Evolutionary conservation across 2,329 filamentous ascomycete species (phyloP), one percentile per base, ranked within the genome.

Genomic region (Sodiomyces alkalinus): DNA sequence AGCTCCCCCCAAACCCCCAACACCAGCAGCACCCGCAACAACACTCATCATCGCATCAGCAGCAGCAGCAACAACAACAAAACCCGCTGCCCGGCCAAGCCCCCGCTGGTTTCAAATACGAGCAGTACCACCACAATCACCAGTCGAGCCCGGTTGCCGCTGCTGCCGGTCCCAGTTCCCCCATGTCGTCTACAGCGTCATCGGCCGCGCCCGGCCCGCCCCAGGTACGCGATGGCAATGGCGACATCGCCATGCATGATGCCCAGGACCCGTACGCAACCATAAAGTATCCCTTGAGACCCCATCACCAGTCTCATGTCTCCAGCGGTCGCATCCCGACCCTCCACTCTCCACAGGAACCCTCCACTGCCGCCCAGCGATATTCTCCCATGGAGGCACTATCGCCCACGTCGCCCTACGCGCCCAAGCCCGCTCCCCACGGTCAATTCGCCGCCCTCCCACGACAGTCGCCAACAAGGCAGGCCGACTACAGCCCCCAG

Each of bases 361-460:
- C 80, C 33, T 90, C 83, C 23, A 67, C 81, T 28, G 82, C 83
- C 32, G 81, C 85, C 34, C 81, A 92, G 51, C 74, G 86, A 48
- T 96, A 96, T 56, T 96, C 87, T 26, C 90, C 87, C 38, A 94
- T 94, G 86, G 87, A 93, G 51, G 70, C 74, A 11, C 61, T 92
- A 35, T 83, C 85, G 35, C 81, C 85, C 22, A 73, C 77, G 19
- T 78, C 80, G 31, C 75, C 83, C 19, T 92, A 92, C 56, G 68
- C 71, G 25, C 48, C 65, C 58, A 56, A 80, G 61, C 18, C 26
- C 6, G 36, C 71, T 59, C 46, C 61, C 39, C 47, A 60, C 22
- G 62, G 49, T 40, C 58, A 78, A 59, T 60, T 63, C 51, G 42
- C 60, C 41, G 52, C 58, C 48, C 53, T 65, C 40, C 52, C 66